These are phyloP conservation scores for Parastagonospora nodorum DNA, from an alignment of 2,329 filamentous ascomycete genomes.

Conservation along the genomic window DNA sequence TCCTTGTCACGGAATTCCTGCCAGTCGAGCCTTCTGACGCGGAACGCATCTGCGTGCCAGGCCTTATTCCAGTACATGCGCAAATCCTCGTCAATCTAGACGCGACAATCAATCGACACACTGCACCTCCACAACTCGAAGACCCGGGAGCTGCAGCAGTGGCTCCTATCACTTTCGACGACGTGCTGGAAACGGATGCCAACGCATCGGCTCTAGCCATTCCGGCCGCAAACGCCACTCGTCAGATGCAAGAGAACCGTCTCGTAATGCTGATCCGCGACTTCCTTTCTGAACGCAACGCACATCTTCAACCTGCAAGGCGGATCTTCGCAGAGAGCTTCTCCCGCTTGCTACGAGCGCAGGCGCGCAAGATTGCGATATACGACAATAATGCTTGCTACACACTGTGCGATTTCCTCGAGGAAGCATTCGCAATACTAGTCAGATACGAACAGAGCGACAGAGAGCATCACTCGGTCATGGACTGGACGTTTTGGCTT, in stretches of 20 bases:
- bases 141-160: slow-evolving; percentile 47
- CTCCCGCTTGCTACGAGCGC: slow-evolving; percentile 72
- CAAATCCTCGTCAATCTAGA: slow-evolving; percentile 81
- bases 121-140: slow-evolving; percentile 44
- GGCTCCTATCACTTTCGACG: slow-evolving; percentile 66
- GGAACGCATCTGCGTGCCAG: slow-evolving; percentile 72
- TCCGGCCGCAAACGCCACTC: slow-evolving; percentile 71
- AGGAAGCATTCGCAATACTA: slow-evolving; percentile 75
- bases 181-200: slow-evolving; percentile 69
- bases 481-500: slow-evolving; percentile 87
- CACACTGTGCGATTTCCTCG: slow-evolving; percentile 87
- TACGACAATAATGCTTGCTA: slow-evolving; percentile 86
- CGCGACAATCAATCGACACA: slow-evolving; percentile 79
- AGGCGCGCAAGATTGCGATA: slow-evolving; percentile 74
- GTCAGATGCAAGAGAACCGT: slow-evolving; percentile 87
- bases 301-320: slow-evolving; percentile 60
- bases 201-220: slow-evolving; percentile 66
- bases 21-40: slow-evolving; percentile 54
- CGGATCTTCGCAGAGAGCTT: slow-evolving; percentile 79
- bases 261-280: slow-evolving; percentile 82
- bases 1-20: slow-evolving; percentile 71
- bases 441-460: slow-evolving; percentile 62
- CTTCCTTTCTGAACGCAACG: slow-evolving; percentile 68
- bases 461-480: slow-evolving; percentile 51
- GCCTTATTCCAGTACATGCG: slow-evolving; percentile 78